These are phyloP conservation scores for Isatis tinctoria DNA, from an alignment of 345 rosid genomes.

Conservation along the genomic window DNA sequence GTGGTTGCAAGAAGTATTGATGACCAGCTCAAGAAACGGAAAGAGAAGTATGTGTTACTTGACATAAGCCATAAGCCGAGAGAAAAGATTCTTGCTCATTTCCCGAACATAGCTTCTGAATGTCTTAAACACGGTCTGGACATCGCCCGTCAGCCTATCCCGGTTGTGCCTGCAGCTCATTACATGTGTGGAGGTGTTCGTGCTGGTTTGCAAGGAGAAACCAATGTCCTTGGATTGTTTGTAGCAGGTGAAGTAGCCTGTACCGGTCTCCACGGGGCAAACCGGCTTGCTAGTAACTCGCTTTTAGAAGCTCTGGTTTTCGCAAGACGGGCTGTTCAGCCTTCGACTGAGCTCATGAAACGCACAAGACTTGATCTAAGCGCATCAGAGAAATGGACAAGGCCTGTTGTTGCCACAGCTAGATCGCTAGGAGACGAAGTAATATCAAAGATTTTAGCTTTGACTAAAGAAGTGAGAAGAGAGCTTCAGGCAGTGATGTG, in stretches of 20 bases:
- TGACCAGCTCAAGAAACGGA: slow-evolving; percentile 78
- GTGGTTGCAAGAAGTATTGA: slow-evolving; percentile 96
- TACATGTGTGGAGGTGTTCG: slow-evolving; percentile 99
- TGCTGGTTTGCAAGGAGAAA: slow-evolving; percentile 88
- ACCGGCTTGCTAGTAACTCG: slow-evolving; percentile 94
- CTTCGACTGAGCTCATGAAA: slow-evolving; percentile 74
- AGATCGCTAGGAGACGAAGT: slow-evolving; percentile 39
- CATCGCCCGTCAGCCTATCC: slow-evolving; percentile 72
- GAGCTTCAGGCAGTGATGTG: slow-evolving; percentile 89
- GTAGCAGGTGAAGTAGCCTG: slow-evolving; percentile 99
- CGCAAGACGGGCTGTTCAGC: slow-evolving; percentile 84
- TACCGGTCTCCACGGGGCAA: slow-evolving; percentile 96
- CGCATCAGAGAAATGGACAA: slow-evolving; percentile 55
- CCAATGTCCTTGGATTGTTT: slow-evolving; percentile 78
- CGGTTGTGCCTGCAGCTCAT: slow-evolving; percentile 95
- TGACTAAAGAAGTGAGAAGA: slow-evolving; percentile 61
- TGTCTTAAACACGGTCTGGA: slow-evolving; percentile 78
- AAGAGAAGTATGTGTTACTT: slow-evolving; percentile 76
- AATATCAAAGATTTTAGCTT: slow-evolving; percentile 40
- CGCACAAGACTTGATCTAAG: slow-evolving; percentile 41
- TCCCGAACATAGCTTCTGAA: slow-evolving; percentile 89
- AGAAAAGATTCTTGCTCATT: slow-evolving; percentile 84
- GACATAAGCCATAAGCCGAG: slow-evolving; percentile 85
- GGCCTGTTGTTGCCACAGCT: slow-evolving; percentile 56
- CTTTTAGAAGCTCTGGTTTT: slow-evolving; percentile 95